Conservation (phyloP, 805 yeast species). For the Metschnikowia vanudenii region DNA sequence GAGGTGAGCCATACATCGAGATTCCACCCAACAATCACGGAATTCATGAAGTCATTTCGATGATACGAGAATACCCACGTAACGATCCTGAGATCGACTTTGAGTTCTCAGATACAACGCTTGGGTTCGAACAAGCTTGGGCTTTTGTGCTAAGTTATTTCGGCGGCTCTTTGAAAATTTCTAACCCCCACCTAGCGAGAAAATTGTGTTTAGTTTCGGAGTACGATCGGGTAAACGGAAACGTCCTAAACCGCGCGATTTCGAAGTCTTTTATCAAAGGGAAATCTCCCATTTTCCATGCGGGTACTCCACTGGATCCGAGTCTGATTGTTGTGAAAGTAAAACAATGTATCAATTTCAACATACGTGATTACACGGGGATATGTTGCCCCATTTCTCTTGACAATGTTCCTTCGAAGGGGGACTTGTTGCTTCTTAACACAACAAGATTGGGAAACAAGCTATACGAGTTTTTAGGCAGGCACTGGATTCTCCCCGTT, state of each 20-base stretch:
- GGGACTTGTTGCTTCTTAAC: conserved; percentile 16
- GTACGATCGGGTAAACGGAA: conserved; percentile 12
- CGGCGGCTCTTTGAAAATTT: conserved; percentile 16
- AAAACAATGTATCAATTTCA: conserved; percentile 39
- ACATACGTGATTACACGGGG: conserved; percentile 33
- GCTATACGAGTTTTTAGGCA: conserved; percentile 24
- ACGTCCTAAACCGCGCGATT: conserved; percentile 1
- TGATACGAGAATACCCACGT: conserved; percentile 43
- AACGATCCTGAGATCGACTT: conserved; percentile 40
- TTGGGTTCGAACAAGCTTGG: conserved; percentile 59
- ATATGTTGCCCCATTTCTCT: conserved; percentile 28
- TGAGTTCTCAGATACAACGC: conserved; percentile 36
- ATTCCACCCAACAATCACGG: conserved; percentile 45
- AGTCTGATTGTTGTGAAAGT: conserved; percentile 25
- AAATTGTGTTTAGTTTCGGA: conserved; percentile 8
- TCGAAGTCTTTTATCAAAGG: not conserved
- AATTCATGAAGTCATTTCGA: conserved; percentile 28
- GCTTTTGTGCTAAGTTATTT: conserved; percentile 30
- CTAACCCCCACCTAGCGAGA: not conserved
- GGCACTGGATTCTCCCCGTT: conserved; percentile 30
- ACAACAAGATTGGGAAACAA: conserved; percentile 23
- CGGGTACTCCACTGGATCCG: conserved; percentile 1
- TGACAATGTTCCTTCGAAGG: conserved; percentile 15
- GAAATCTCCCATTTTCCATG: conserved; percentile 9
- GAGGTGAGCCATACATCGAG: conserved; percentile 49